Evolutionary conservation across 2,329 filamentous ascomycete species (phyloP), one percentile per base, ranked within the genome.

Genomic region (Fusarium sp.): DNA sequence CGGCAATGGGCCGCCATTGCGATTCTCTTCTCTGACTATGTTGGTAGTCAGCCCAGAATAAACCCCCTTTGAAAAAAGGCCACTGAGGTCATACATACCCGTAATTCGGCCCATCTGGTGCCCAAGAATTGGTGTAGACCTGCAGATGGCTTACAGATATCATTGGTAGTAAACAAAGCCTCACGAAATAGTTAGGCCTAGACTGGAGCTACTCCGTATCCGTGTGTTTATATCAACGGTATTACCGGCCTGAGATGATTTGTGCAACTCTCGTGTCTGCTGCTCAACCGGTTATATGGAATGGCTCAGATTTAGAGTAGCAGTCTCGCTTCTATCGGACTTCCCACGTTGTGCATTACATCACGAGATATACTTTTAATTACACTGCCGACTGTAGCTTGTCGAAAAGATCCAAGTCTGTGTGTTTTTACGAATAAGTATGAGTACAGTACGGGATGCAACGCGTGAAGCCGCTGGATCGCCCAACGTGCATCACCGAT

Each of bases 201-300:
- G 39, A 33, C 14, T 7, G 26, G 39, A 55, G 39, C 50, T 56
- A 22, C n/a, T n/a, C 26, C 14, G 51, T 50, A 56, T 46, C 30
- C 32, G 32, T 49, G 26, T 28, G 55, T 33, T 17, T 8, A 14
- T 17, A 24, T 33, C 41, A 66, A 68, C 45, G 56, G 66, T 70
- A 54, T 58, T 41, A 62, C 70, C 56, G 32, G 55, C 43, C 20
- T 59, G 35, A n/a, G 47, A 35, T 22, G 39, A 20, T 50, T 52
- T 53, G 72, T 73, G 56, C 24, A 43, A 73, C 72, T 20, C 58
- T 73, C 72, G 70, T 74, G 65, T 73, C 72, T 73, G 70, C 62
- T 61, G 71, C 41, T 65, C 68, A 69, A 69, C 71, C 49, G 45
- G 24, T 51, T 50, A 41, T 51, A 30, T 54, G 48, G 59, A 62